These are phyloP conservation scores for Talaromyces adpressus DNA, from an alignment of 495 filamentous ascomycete species.

Conservation along the genomic window DNA sequence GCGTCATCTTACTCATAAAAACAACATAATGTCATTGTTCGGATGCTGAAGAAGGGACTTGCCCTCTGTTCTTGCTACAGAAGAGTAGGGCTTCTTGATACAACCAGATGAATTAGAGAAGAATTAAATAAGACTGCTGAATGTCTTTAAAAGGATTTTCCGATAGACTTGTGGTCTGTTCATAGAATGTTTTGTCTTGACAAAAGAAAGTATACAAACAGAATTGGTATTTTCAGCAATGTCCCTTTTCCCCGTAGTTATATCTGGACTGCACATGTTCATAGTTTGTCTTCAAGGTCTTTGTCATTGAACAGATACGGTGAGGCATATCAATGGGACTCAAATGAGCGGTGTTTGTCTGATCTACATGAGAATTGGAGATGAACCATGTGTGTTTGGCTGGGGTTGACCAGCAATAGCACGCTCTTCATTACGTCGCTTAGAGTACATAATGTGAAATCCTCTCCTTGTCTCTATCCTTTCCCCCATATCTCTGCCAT, in stretches of 20 bases:
- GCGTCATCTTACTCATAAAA: too few relatives aligned
- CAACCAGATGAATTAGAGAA: not conserved
- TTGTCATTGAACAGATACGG: not conserved
- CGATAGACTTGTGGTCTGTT: not conserved
- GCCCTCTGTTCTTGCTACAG: too few relatives aligned
- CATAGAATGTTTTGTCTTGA: not conserved
- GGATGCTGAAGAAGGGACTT: too few relatives aligned
- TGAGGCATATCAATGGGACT: not conserved
- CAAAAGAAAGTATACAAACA: not conserved
- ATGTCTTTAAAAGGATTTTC: not conserved
- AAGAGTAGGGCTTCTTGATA: not conserved
- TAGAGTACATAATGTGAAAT: not conserved
- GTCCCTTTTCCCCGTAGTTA: not conserved
- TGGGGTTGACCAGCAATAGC: too few relatives aligned
- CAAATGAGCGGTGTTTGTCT: not conserved
- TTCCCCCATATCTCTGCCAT: too few relatives aligned
- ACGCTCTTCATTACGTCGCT: too few relatives aligned
- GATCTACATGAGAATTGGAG: not conserved
- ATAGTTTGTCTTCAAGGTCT: not conserved
- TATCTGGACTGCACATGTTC: not conserved
- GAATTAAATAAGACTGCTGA: too few relatives aligned
- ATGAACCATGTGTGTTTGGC: too few relatives aligned
- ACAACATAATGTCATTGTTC: too few relatives aligned
- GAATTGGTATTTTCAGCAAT: not conserved
- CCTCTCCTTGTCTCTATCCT: not conserved